Evolutionary conservation across 805 yeast species (phyloP).

Genomic region (Myxozyma neotropica): DNA sequence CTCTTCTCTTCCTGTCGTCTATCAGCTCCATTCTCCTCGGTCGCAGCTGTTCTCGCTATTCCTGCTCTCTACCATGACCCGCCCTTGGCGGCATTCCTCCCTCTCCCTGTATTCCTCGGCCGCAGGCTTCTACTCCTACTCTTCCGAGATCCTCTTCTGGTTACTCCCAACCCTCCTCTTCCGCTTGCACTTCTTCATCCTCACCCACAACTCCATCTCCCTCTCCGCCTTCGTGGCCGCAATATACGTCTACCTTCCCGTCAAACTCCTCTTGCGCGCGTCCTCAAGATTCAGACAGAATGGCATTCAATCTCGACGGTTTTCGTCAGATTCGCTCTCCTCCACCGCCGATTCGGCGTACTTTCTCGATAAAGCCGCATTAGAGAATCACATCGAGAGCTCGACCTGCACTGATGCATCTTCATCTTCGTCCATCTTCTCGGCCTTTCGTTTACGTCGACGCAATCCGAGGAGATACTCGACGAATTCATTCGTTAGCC

Average conservation of each 20-base stretch:
- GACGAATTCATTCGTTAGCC: not conserved
- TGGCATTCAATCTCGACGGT: not conserved
- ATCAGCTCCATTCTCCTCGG: too few relatives aligned
- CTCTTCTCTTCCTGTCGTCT: too few relatives aligned
- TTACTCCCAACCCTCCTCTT: slow-evolving; percentile 16
- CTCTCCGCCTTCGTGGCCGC: slow-evolving; percentile 18
- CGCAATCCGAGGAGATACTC: not conserved
- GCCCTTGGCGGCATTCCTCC: too few relatives aligned
- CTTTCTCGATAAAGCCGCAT: not conserved
- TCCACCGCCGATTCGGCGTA: not conserved
- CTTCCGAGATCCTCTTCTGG: slow-evolving; percentile 9
- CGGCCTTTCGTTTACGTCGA: not conserved
- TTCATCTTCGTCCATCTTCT: not conserved
- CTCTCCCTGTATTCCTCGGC: too few relatives aligned
- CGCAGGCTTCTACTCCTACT: too few relatives aligned
- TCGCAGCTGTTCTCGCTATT: too few relatives aligned
- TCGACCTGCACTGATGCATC: too few relatives aligned
- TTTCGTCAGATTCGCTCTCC: not conserved
- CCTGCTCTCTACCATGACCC: too few relatives aligned
- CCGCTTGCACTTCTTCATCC: slow-evolving; percentile 16
- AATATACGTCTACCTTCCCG: slow-evolving; percentile 23
- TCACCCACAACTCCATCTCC: slow-evolving; percentile 25
- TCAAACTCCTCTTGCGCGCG: slow-evolving; percentile 2
- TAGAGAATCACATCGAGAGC: not conserved
- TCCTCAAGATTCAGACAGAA: not conserved